These are phyloP conservation scores for Colletotrichum chlorophyti DNA, from an alignment of 2,329 filamentous ascomycete genomes.

Conservation along the genomic window DNA sequence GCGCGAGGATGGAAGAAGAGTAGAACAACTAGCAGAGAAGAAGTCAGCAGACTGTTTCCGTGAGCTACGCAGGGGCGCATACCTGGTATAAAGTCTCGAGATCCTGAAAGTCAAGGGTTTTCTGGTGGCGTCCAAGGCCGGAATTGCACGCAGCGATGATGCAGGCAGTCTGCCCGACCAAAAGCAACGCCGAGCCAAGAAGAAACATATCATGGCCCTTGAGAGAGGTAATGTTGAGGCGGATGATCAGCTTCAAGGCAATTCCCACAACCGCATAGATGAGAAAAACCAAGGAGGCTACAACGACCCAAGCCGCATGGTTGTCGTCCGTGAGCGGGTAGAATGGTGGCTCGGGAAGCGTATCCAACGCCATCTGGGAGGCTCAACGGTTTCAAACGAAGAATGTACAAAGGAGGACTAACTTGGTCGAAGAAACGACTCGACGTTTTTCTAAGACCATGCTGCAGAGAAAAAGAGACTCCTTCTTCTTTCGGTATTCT, in stretches of 20 bases:
- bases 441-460: too few relatives aligned
- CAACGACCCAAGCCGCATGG: background rate
- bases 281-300: background rate
- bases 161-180: background rate
- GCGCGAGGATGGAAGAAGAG: background rate
- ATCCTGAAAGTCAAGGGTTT: background rate
- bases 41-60: background rate
- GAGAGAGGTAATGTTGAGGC: conserved; percentile 7
- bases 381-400: background rate
- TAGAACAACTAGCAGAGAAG: background rate
- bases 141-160: background rate
- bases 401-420: too few relatives aligned
- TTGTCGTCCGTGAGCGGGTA: background rate
- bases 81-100: background rate
- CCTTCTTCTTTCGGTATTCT: too few relatives aligned
- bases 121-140: background rate
- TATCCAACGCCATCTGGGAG: background rate
- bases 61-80: background rate
- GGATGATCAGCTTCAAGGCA: background rate
- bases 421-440: too few relatives aligned
- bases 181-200: background rate
- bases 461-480: too few relatives aligned
- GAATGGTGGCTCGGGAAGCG: background rate
- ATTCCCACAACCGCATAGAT: conserved; percentile 3
- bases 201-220: background rate